Conservation (phyloP, 148 eudicot species). For the Beta vulgaris region DNA sequence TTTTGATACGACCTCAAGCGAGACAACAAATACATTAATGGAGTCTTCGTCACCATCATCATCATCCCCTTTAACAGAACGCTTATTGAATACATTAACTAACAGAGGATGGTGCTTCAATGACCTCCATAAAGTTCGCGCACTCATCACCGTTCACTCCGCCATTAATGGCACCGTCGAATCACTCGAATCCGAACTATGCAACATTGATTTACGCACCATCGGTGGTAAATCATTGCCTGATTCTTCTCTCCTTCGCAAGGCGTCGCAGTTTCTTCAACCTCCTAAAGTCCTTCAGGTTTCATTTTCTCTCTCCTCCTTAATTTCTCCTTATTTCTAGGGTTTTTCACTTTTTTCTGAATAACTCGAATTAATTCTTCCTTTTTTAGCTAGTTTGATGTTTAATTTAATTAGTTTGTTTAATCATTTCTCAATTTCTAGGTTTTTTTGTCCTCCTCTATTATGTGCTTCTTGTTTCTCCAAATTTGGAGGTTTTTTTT, state of each 20-base stretch:
- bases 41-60: slow-evolving; percentile 17
- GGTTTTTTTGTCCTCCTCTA: no score
- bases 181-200: slow-evolving; percentile 63
- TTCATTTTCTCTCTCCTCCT: neutral
- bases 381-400: neutral
- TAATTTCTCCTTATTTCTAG: neutral
- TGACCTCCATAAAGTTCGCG: slow-evolving; percentile 44
- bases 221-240: slow-evolving; percentile 74
- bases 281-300: slow-evolving; percentile 87
- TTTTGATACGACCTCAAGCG: no score
- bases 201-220: slow-evolving; percentile 58
- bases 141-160: slow-evolving; percentile 40
- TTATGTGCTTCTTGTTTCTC: no score
- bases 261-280: slow-evolving; percentile 44
- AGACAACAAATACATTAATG: neutral
- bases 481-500: neutral
- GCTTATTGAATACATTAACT: slow-evolving; percentile 39
- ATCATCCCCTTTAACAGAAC: slow-evolving; percentile 30
- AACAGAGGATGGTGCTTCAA: slow-evolving; percentile 66
- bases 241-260: slow-evolving; percentile 50
- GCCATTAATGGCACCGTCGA: slow-evolving; percentile 37
- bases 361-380: neutral
- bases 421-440: no score
- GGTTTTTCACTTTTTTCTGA: neutral
- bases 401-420: neutral